Evolutionary conservation across 495 filamentous ascomycete genomes (phyloP).

Genomic region (Neurospora terricola): DNA sequence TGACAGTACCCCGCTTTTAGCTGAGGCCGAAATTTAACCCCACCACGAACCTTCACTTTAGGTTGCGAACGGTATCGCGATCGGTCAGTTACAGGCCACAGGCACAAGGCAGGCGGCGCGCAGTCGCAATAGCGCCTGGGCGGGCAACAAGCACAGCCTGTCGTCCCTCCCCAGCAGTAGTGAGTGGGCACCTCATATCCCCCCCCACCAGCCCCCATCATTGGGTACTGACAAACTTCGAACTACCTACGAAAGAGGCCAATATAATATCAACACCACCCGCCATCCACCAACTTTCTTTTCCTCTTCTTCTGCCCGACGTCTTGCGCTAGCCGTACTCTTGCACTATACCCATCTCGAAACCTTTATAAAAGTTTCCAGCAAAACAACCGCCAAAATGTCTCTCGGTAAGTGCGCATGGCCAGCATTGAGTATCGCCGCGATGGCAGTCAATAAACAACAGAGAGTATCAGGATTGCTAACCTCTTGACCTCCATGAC

Average conservation of each 20-base stretch:
- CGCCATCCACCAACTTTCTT: background rate
- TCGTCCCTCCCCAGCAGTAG: background rate
- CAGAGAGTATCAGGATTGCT: background rate
- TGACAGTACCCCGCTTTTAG: background rate
- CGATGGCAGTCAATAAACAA: background rate
- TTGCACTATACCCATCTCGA: background rate
- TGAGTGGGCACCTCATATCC: background rate
- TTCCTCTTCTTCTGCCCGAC: background rate
- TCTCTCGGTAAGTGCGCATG: background rate
- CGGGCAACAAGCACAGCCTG: background rate
- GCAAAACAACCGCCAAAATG: conserved; percentile 7
- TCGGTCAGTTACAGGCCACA: background rate
- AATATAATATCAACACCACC: conserved; percentile 1
- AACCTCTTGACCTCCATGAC: background rate
- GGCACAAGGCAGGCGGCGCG: background rate
- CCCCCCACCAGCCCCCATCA: background rate
- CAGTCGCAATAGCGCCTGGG: background rate
- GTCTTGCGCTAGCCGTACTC: background rate
- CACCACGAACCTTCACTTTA: conserved; percentile 7
- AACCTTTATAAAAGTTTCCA: background rate
- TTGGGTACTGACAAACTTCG: conserved; percentile 19
- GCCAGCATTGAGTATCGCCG: background rate
- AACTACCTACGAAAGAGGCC: background rate
- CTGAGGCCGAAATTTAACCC: conserved; percentile 15
- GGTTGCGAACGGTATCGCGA: conserved; percentile 1